Percentiles rank a stretch among this genome's conserved stretches.
Evolutionary conservation across 1,284 basidiomycete species (phyloP).

Genomic region (Naganishia albida): DNA sequence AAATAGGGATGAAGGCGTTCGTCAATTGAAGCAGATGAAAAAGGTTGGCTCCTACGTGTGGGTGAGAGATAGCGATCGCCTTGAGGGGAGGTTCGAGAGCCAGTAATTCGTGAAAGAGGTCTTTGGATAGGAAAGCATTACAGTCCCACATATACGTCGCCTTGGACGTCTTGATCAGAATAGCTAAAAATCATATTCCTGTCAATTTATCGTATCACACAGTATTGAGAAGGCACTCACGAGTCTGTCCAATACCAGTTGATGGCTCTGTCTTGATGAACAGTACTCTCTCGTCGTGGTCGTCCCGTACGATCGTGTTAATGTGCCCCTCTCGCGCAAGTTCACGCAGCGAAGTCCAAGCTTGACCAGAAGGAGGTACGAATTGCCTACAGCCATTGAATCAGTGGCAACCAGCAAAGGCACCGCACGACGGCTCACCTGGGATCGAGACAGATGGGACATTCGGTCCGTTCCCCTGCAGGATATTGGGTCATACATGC

Average conservation of each 20-base stretch:
- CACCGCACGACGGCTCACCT: constrained; percentile 23
- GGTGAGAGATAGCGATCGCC: constrained; percentile 52
- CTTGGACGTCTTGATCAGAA: constrained; percentile 45
- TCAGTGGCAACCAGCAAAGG: neutral
- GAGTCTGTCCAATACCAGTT: constrained; percentile 51
- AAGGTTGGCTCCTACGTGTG: constrained; percentile 48
- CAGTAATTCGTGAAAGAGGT: constrained; percentile 40
- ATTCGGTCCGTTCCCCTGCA: constrained; percentile 33
- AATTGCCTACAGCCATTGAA: constrained; percentile 43
- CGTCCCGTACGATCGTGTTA: constrained; percentile 43
- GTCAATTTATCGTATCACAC: neutral
- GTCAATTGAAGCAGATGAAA: no score
- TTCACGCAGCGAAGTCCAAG: constrained; percentile 46
- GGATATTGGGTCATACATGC: constrained; percentile 52
- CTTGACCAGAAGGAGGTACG: constrained; percentile 45
- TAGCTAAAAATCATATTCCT: constrained; percentile 37
- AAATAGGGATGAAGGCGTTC: no score
- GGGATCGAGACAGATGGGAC: constrained; percentile 36
- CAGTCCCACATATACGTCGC: constrained; percentile 54
- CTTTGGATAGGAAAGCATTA: constrained; percentile 43
- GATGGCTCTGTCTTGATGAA: constrained; percentile 45
- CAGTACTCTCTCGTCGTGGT: constrained; percentile 43
- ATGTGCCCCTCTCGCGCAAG: constrained; percentile 34
- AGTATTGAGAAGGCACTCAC: constrained; percentile 37
- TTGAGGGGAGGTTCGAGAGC: constrained; percentile 42